A percentile compares a stretch with the other conserved stretches of the same genome.
These are phyloP conservation scores for Fraxinus quadrangulata DNA, from an alignment of 257 asterid genomes.

Conservation along the genomic window DNA sequence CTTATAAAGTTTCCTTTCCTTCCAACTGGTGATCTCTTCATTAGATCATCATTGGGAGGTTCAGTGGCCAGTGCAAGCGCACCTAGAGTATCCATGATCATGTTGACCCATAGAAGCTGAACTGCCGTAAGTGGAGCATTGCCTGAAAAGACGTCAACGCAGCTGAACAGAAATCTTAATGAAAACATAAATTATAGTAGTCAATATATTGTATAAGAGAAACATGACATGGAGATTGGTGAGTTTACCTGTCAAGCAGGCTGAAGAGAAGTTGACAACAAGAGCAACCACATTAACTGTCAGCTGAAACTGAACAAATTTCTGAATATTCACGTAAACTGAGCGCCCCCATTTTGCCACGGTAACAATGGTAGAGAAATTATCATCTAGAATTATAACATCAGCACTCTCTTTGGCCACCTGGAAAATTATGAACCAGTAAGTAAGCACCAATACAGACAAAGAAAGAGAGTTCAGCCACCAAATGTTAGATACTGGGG, in stretches of 20 bases:
- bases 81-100: slow-evolving; percentile 98
- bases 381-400: slow-evolving; percentile 89
- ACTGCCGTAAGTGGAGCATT: slow-evolving; percentile 92
- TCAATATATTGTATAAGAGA: neutral
- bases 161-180: slow-evolving; percentile 9
- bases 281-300: slow-evolving; percentile 95
- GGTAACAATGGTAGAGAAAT: slow-evolving; percentile 92
- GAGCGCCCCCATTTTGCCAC: slow-evolving; percentile 99
- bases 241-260: slow-evolving; percentile 83
- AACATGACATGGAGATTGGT: slow-evolving; percentile 1
- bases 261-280: slow-evolving; percentile 90
- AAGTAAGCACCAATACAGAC: neutral
- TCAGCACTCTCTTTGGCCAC: slow-evolving; percentile 99
- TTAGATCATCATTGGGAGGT: slow-evolving; percentile 81
- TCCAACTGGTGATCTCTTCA: slow-evolving; percentile 84
- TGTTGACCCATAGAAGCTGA: slow-evolving; percentile 97
- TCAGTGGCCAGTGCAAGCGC: slow-evolving; percentile 99
- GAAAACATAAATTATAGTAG: neutral
- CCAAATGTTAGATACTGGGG: neutral
- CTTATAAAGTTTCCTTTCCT: slow-evolving; percentile 90
- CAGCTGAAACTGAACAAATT: slow-evolving; percentile 93
- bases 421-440: slow-evolving; percentile 42
- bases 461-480: neutral
- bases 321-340: slow-evolving; percentile 87
- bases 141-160: slow-evolving; percentile 45